phyloP scores from a whole-genome alignment of 1,139 yeast genomes.

The Saccharomyces hybrid region DNA sequence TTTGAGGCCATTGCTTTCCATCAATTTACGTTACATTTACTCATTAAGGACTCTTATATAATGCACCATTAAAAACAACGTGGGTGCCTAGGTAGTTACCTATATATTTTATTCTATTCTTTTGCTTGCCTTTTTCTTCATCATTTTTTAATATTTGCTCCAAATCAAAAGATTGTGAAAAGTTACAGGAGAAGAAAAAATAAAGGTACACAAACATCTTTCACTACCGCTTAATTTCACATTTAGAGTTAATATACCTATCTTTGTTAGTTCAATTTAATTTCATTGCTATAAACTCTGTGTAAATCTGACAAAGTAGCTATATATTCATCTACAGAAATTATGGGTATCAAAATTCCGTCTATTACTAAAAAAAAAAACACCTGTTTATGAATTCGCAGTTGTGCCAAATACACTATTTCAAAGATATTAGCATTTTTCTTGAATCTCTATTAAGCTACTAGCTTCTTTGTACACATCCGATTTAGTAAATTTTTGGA shows the following conservation, averaged over 20 bases:
- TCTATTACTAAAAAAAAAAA: neutral
- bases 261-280: neutral
- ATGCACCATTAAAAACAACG: neutral
- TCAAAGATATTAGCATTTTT: neutral
- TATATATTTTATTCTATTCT: neutral
- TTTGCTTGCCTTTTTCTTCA: neutral
- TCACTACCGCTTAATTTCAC: no score
- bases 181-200: no score
- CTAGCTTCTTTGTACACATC: conserved; percentile 31
- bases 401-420: no score
- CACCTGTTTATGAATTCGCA: neutral
- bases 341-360: neutral
- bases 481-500: conserved; percentile 57
- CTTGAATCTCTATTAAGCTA: neutral
- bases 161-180: no score
- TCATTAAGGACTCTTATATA: neutral
- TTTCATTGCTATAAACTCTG: neutral
- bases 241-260: neutral
- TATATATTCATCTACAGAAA: neutral
- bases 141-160: neutral
- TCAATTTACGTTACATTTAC: neutral
- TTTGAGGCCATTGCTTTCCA: neutral
- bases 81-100: neutral
- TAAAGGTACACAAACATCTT: no score
- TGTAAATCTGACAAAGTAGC: neutral